These are phyloP conservation scores for Capsella bursapastoris DNA, from an alignment of 345 rosid genomes.

Conservation along the genomic window DNA sequence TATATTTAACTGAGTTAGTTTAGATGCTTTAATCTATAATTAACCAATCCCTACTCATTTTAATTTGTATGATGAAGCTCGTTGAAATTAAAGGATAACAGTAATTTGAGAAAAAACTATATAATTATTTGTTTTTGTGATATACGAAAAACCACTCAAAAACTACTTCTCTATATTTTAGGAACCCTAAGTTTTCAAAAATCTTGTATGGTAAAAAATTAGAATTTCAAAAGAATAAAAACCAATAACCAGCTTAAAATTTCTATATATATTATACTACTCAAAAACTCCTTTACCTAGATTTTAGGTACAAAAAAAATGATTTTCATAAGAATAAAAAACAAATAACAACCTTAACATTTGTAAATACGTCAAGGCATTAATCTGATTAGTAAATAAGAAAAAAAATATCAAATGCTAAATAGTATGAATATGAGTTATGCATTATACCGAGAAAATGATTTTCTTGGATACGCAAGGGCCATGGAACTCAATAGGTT, in stretches of 20 bases:
- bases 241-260: neutral
- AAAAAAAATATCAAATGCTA: neutral
- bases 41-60: no score
- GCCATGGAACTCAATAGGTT: slow-evolving; percentile 48
- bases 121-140: no score
- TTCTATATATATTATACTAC: no score
- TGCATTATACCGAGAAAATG: slow-evolving; percentile 35
- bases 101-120: no score
- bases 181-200: neutral
- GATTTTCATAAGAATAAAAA: neutral
- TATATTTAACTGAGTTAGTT: no score
- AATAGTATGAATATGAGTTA: neutral
- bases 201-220: neutral
- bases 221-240: neutral
- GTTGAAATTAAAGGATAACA: no score
- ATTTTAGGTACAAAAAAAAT: neutral
- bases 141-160: neutral
- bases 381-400: neutral
- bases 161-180: neutral
- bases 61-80: no score
- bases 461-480: slow-evolving; percentile 45
- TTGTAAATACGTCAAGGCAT: neutral
- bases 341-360: neutral
- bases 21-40: no score
- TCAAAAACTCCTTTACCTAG: no score